Base-by-base conservation (phyloP, 495 filamentous ascomycete genomes). In the Penicillium diatomitis region DNA sequence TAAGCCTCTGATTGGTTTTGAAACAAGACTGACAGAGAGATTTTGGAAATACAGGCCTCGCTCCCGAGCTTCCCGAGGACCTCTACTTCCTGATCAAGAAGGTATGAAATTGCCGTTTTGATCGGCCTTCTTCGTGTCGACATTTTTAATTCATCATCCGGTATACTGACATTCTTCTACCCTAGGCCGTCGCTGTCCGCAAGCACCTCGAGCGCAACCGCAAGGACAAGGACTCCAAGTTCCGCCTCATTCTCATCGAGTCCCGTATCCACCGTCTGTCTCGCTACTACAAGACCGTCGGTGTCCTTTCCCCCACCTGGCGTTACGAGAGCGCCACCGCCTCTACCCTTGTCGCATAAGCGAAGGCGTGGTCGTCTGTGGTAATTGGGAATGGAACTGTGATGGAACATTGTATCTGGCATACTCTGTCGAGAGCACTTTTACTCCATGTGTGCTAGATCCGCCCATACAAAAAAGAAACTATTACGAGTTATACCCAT, bases 141-240 rank as follows among this genome's bases (percentile, higher is more conserved):
- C n/a, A 36, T 53, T 4, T 31, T 34, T 10, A n/a, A 34, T 28
- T 43, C 6, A n/a, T 10, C 38, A 27, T 44, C n/a, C 6, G 6
- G 3, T 28, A 20, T 34, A 29, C 50, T 52, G 60, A 54, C 44
- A 2, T 38, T 4, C 33, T 34, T 8, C 32, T 20, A 8, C 32
- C 32, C 33, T 34, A 90, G 88, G 91, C 91, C 62, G 91, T 96
- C 66, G 85, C 91, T 66, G 92, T 99, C 77, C 92, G 94, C 76
- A 99, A 99, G 88, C 94, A 97, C 77, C 88, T 99, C 58, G 90
- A 97, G 81, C 86, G 88, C 74, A 99, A 99, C 83, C 90, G 92
- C 73, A 99, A 99, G 82, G 92, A 97, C 84, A 94, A 88, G 77
- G 92, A 97, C 80, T 84, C 82, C 81, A 98, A 98, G 81, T 96